phyloP scores from a whole-genome alignment of 306 rosid species.

The Vigna unguiculata region DNA sequence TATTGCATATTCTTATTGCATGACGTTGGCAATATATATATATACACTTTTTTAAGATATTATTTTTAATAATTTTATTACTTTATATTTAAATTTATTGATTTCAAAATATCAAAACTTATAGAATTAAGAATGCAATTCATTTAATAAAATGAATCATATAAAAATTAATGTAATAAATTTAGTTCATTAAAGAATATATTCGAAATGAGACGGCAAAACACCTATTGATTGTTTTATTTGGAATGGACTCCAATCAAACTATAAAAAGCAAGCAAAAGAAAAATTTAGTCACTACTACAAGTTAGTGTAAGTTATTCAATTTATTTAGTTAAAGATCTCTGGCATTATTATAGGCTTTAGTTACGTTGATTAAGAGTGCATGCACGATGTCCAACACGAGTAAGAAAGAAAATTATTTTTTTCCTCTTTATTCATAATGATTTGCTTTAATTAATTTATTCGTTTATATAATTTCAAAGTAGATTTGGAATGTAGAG shows the following conservation, averaged over 20 bases:
- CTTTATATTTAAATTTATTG: too few species aligned
- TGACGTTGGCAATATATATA: too few species aligned
- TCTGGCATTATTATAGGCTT: neutral
- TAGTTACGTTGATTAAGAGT: neutral
- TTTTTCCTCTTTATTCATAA: neutral
- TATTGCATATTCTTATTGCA: too few species aligned
- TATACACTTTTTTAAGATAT: too few species aligned
- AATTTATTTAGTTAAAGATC: neutral
- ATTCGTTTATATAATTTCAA: neutral
- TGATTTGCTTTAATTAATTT: neutral
- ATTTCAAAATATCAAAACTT: too few species aligned
- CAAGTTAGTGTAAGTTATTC: neutral
- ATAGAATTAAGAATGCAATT: too few species aligned
- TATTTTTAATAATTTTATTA: too few species aligned
- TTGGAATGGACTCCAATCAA: neutral
- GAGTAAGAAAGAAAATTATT: neutral
- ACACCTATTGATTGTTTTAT: neutral
- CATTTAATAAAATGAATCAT: neutral
- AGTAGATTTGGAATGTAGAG: neutral
- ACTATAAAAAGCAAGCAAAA: neutral
- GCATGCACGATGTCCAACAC: neutral
- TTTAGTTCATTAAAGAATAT: neutral
- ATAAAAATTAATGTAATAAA: neutral
- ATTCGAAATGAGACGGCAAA: neutral
- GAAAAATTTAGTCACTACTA: neutral